Percentiles rank a stretch among this genome's conserved stretches.
Conservation (phyloP, 805 yeast genomes). For the Lipomyces chichibuensis region DNA sequence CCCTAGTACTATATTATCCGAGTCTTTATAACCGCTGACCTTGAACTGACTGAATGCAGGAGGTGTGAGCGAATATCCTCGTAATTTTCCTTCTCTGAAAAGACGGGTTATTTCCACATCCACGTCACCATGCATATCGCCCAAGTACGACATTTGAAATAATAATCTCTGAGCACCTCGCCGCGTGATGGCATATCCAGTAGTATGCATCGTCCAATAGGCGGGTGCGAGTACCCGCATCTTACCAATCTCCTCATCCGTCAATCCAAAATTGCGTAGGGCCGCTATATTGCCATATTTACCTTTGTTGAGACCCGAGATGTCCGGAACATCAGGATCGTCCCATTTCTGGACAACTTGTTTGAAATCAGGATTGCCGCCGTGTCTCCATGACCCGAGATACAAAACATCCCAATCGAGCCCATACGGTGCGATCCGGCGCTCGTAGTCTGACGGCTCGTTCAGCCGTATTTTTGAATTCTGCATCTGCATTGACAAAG, state of each 20-base stretch:
- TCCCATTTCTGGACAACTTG: conserved; percentile 15
- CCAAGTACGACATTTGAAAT: conserved; percentile 17
- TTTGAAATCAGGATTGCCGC: conserved; percentile 14
- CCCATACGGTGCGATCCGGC: conserved; percentile 24
- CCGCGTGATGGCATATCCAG: conserved; percentile 26
- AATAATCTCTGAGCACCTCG: conserved; percentile 28
- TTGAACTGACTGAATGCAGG: conserved; percentile 21
- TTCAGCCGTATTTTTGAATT: conserved; percentile 11
- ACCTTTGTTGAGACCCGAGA: no score
- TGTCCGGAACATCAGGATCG: conserved; percentile 14
- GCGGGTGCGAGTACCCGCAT: conserved; percentile 21
- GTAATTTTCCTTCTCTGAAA: conserved; percentile 15
- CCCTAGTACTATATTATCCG: conserved; percentile 14
- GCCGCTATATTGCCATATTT: not conserved
- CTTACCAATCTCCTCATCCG: conserved; percentile 11
- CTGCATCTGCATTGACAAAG: conserved; percentile 10
- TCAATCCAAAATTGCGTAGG: conserved; percentile 7
- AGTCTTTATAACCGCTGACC: conserved; percentile 22
- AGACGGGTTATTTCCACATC: conserved; percentile 17
- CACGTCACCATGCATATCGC: conserved; percentile 17
- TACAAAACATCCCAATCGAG: conserved; percentile 29
- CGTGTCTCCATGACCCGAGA: conserved; percentile 21
- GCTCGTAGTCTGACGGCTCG: conserved; percentile 21
- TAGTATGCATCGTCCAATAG: conserved; percentile 20
- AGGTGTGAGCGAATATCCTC: conserved; percentile 19